Conservation (phyloP, 306 rosid species). For the Rosa lucieae region DNA sequence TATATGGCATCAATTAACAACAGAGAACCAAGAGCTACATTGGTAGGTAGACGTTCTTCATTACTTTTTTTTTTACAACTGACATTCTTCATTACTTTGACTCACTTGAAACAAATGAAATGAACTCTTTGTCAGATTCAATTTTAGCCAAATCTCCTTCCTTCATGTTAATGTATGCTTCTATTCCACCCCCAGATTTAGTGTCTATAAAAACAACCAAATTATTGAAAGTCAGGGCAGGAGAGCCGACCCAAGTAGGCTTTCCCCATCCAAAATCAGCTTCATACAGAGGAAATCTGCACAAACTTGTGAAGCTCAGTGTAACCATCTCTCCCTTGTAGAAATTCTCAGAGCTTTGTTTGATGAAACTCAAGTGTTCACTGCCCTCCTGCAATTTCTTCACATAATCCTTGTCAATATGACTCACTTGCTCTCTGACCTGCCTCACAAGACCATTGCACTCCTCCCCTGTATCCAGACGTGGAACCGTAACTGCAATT, state of each 20-base stretch:
- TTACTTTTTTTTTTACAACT: background rate
- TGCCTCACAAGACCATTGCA: background rate
- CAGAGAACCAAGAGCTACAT: background rate
- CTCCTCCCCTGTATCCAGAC: constrained; percentile 12
- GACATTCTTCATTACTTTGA: background rate
- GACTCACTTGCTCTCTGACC: constrained; percentile 22
- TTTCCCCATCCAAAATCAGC: constrained; percentile 44
- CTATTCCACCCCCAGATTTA: constrained; percentile 29
- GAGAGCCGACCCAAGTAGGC: constrained; percentile 36
- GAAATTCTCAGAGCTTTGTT: background rate
- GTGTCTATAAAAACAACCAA: constrained; percentile 24
- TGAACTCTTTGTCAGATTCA: constrained; percentile 30
- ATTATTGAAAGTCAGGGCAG: constrained; percentile 23
- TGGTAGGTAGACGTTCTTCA: background rate
- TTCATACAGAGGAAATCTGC: constrained; percentile 37
- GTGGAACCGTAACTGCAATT: constrained; percentile 15
- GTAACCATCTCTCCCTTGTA: constrained; percentile 12
- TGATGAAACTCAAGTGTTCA: constrained; percentile 10
- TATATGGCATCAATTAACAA: background rate
- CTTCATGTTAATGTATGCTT: constrained; percentile 26
- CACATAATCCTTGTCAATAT: constrained; percentile 13
- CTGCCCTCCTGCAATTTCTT: constrained; percentile 16
- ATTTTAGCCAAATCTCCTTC: constrained; percentile 18
- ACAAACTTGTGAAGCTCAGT: constrained; percentile 26
- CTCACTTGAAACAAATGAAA: background rate